Conservation (phyloP, 352 stramenopile species). For the Aphanomyces invadans region DNA sequence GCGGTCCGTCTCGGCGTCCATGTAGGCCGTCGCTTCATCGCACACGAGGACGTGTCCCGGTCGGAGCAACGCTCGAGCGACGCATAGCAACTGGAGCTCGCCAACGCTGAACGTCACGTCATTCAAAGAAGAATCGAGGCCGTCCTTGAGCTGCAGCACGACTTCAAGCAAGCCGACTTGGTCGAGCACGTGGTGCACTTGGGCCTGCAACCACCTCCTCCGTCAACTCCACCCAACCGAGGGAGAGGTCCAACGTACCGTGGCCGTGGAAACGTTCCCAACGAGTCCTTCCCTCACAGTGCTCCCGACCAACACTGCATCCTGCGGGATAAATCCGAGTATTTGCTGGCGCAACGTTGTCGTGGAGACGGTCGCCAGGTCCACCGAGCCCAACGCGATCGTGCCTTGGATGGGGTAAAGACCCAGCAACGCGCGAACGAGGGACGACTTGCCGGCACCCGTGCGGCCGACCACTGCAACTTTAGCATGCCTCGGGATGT, state of each 20-base stretch:
- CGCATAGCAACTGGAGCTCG: conserved; percentile 30
- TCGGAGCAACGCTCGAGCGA: conserved; percentile 29
- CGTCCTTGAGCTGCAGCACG: background rate
- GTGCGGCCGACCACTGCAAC: conserved; percentile 30
- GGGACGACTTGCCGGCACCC: conserved; percentile 29
- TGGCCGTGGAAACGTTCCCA: background rate
- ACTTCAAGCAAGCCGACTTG: conserved; percentile 5
- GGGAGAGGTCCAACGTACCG: background rate
- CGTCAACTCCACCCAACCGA: background rate
- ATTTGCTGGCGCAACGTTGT: background rate
- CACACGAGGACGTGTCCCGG: conserved; percentile 26
- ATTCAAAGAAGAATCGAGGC: conserved; percentile 15
- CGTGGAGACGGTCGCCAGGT: background rate
- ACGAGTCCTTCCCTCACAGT: conserved; percentile 13
- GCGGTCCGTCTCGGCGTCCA: conserved; percentile 29
- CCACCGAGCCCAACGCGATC: background rate
- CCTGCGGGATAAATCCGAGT: conserved; percentile 26
- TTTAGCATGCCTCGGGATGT: conserved; percentile 14
- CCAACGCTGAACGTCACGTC: conserved; percentile 25
- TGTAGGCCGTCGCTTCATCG: conserved; percentile 33
- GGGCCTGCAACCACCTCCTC: background rate
- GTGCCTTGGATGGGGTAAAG: conserved; percentile 23
- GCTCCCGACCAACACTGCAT: conserved; percentile 22
- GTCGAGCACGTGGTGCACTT: conserved; percentile 18
- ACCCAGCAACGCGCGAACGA: conserved; percentile 27